A percentile compares a stretch with the other conserved stretches of the same genome.
Conservation (phyloP, 2,329 filamentous ascomycete species). For the Pezicula radicicola region DNA sequence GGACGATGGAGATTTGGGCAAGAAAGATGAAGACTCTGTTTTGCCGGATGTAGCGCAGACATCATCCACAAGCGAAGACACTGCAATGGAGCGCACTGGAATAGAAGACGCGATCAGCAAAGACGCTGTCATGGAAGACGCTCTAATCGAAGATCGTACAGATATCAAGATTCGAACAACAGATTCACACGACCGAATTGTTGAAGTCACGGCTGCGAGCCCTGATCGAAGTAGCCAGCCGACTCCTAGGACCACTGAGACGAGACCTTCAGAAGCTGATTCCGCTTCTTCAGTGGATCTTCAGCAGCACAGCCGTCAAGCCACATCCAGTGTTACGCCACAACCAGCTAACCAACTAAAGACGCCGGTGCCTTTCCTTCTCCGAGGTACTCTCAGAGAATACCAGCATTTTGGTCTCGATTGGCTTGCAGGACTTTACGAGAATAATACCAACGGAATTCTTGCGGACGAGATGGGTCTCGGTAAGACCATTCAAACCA, state of each 20-base stretch:
- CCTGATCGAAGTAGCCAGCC: conserved; percentile 31
- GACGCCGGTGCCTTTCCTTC: conserved; percentile 75
- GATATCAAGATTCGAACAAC: conserved; percentile 1
- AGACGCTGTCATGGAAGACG: conserved; percentile 4
- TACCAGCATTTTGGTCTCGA: conserved; percentile 98
- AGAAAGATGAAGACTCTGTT: conserved; percentile 23
- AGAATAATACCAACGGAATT: conserved; percentile 91
- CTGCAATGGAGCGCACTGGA: too few species aligned
- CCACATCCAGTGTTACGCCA: conserved; percentile 35
- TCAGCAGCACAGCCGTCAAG: conserved; percentile 24
- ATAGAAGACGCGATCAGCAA: neutral
- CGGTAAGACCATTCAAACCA: conserved; percentile 97
- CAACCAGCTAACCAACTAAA: conserved; percentile 41
- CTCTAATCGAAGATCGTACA: neutral
- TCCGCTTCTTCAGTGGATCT: conserved; percentile 31
- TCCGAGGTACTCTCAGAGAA: conserved; percentile 86
- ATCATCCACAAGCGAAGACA: too few species aligned
- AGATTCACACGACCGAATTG: conserved; percentile 6
- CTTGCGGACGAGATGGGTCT: conserved; percentile 98
- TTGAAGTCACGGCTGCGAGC: conserved; percentile 21
- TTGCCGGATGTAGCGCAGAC: conserved; percentile 21
- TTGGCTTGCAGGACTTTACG: conserved; percentile 92
- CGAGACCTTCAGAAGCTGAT: conserved; percentile 28
- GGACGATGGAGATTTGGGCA: conserved; percentile 10
- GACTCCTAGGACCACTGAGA: conserved; percentile 32